Conservation (phyloP, 148 eudicot species). For the Selenicereus undatus region DNA sequence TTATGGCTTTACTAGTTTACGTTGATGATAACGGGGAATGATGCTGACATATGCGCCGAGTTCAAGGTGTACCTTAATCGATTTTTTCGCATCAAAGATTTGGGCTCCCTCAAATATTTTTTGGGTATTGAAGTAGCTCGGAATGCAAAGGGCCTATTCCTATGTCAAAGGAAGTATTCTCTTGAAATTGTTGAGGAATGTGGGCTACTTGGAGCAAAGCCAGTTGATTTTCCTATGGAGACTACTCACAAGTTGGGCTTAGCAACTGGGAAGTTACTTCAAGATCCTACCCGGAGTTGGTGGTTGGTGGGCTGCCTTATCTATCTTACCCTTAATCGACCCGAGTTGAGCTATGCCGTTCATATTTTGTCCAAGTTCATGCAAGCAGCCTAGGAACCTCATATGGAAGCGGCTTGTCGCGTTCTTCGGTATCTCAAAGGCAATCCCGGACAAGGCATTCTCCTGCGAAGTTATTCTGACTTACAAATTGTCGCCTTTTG, state of each 20-base stretch:
- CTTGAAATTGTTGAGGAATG: too few relatives aligned
- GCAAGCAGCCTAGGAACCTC: neutral
- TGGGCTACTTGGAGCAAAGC: too few relatives aligned
- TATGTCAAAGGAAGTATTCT: too few relatives aligned
- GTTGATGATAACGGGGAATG: neutral
- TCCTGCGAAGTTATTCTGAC: too few relatives aligned
- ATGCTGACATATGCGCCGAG: neutral
- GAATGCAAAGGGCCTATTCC: too few relatives aligned
- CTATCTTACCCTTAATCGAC: neutral
- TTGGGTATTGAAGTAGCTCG: neutral
- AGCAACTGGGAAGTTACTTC: too few relatives aligned
- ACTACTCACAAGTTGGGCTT: too few relatives aligned
- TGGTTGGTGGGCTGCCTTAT: neutral
- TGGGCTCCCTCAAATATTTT: neutral
- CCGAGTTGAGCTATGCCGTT: neutral
- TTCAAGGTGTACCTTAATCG: neutral
- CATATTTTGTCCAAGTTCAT: neutral
- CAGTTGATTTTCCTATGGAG: too few relatives aligned
- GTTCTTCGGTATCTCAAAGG: neutral
- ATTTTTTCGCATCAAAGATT: neutral
- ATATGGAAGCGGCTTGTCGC: neutral
- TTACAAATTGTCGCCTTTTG: neutral
- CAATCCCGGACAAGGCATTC: too few relatives aligned
- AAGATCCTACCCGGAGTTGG: neutral
- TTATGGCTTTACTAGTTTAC: too few relatives aligned